Base-by-base conservation (phyloP, 2,329 filamentous ascomycete species). In the Penicillium sp. region DNA sequence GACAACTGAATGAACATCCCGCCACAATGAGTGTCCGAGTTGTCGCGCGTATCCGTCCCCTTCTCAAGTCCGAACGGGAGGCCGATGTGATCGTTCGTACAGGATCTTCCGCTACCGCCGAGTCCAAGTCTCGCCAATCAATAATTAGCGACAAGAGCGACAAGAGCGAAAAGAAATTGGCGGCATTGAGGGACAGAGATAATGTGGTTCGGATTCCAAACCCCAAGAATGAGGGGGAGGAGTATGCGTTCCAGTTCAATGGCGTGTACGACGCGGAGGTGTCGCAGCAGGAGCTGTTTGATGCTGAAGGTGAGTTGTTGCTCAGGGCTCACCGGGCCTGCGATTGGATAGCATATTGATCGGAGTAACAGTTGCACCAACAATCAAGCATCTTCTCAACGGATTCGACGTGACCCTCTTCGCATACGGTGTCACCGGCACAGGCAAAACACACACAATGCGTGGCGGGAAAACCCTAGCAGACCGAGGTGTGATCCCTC, bases 391-490 rank as follows among this genome's bases (percentile, higher is more conserved):
- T 53, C 85, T 97, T 10, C 97, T 97, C 77, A 75, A 72, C 52
- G 94, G 90, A 56, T 86, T 91, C 70, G 90, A 95, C 75, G 85
- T 93, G 40, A 96, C 91, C 11, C 85, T 96, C 55, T 96, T 97
- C 70, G 92, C 92, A 29, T 96, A 97, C 72, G 92, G 92, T 58
- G 90, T 93, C 57, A 96, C 92, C 0, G 92, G 92, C 45, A 96
- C 92, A 0, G 92, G 92, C 54, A 97, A 97, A 77, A 97, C 92
- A 57, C 90, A 96, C 75, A 97, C 92, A 3, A 96, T 97, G 92
- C 87, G 92, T 61, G 92, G 92, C 62, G 92, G 92, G 38, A 85
- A 95, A 74, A 89, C 89, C 70, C 81, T 96, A 53, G 88, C 89
- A 5, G 92, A 96, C 54, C 84, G 92, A 65, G 92, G 92, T 59